Base-by-base conservation (phyloP, 495 filamentous ascomycete genomes). In the Viridothelium virens region DNA sequence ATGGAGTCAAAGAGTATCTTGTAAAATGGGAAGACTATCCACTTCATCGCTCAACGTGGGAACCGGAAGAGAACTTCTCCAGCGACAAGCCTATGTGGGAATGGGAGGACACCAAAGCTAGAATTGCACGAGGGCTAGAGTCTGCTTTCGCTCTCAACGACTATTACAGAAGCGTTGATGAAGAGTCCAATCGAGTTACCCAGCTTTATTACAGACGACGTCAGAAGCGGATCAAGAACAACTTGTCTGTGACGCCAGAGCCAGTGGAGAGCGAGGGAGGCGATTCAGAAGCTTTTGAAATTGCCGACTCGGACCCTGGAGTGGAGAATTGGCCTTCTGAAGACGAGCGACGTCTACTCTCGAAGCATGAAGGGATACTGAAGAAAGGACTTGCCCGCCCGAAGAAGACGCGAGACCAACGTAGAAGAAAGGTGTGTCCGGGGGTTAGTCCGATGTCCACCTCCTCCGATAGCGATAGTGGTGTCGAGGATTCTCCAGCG, bases 11-110 rank as follows among this genome's bases (percentile, higher is more conserved):
- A 41, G 2, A 47, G 10, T 71, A 69, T 37, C 70, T 71, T 16
- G 34, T 69, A 25, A 67, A 68, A 62, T 71, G 70, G 70, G 44
- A 46, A 33, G 65, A 63, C 7, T 70, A 69, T 38, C 63, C 63
- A 6, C 33, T 66, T 1, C 34, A 61, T 25, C 25, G 46, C 1
- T 7, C 41, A 18, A 63, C 62, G 2, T 72, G 70, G 70, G 70
- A 72, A 53, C 56, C 62, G 1, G 11, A 3, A 3, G 63, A 68
- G 31, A 62, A 70, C n/a, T 56, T 72, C 63, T 10, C 61, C 1
- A 38, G 31, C 33, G 25, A 56, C 5, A 16, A 12, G 2, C 10
- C 68, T 9, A 34, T 72, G 11, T 11, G 46, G 11, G 25, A 63
- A 0, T 72, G 70, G 70, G 33, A 67, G n/a, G n/a, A 61, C 41